Conservation (phyloP, 768 basidiomycete genomes). For the Termitomyces sp. region DNA sequence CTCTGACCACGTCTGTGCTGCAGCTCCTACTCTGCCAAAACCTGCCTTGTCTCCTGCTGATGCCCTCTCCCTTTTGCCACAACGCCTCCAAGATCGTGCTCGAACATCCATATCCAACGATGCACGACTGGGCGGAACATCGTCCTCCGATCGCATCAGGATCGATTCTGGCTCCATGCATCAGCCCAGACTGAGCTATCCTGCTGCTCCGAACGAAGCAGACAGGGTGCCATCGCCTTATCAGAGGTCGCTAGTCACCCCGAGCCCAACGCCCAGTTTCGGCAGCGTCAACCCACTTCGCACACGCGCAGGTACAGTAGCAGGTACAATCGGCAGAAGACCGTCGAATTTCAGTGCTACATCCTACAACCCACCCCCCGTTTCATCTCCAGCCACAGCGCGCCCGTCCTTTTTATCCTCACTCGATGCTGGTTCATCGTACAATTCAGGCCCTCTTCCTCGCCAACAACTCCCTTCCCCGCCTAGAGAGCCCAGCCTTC, state of each 20-base stretch:
- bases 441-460: background rate
- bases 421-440: constrained; percentile 5
- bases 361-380: background rate
- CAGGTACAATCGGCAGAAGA: constrained; percentile 16
- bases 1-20: constrained; percentile 74
- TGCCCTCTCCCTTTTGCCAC: constrained; percentile 42
- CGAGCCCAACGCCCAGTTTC: constrained; percentile 10
- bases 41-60: constrained; percentile 35
- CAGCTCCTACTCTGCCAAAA: constrained; percentile 37
- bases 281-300: constrained; percentile 16
- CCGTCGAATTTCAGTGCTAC: constrained; percentile 14
- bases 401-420: constrained; percentile 9
- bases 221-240: constrained; percentile 14
- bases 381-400: constrained; percentile 10
- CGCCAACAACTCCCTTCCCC: background rate
- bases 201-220: constrained; percentile 22
- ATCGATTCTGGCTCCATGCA: constrained; percentile 27
- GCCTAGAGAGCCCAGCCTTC: background rate
- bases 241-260: constrained; percentile 12
- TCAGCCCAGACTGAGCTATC: constrained; percentile 30
- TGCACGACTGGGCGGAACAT: constrained; percentile 15
- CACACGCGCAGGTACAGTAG: constrained; percentile 18
- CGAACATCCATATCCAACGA: constrained; percentile 1
- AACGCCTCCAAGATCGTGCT: constrained; percentile 41
- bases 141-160: constrained; percentile 21